These are phyloP conservation scores for Leccinum fuscescens DNA, from an alignment of 1,284 basidiomycete species.

Conservation along the genomic window DNA sequence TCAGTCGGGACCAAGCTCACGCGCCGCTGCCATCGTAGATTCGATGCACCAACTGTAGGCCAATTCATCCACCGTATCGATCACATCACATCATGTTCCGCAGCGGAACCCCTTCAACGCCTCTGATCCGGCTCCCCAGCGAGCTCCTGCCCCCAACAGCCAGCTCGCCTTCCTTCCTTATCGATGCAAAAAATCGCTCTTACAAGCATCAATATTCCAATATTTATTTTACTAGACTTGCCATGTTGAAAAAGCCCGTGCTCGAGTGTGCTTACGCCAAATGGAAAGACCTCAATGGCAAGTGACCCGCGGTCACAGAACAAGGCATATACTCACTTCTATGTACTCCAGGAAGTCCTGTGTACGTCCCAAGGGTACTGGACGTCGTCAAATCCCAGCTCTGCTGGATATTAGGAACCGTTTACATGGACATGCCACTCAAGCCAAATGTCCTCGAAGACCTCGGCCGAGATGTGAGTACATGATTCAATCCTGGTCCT, in stretches of 20 bases:
- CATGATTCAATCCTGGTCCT: background rate
- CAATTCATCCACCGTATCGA: background rate
- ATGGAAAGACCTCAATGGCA: slow-evolving; percentile 58
- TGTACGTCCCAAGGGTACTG: slow-evolving; percentile 80
- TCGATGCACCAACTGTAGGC: background rate
- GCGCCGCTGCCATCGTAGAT: background rate
- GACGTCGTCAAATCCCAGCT: slow-evolving; percentile 84
- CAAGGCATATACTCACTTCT: slow-evolving; percentile 11
- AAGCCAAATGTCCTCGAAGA: slow-evolving; percentile 98
- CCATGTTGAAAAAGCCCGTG: slow-evolving; percentile 61
- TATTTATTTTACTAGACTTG: slow-evolving; percentile 84
- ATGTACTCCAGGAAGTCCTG: slow-evolving; percentile 57
- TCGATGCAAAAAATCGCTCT: slow-evolving; percentile 55
- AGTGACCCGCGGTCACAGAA: slow-evolving; percentile 4
- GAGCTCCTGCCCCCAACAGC: slow-evolving; percentile 38
- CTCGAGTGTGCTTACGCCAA: slow-evolving; percentile 59
- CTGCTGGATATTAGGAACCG: slow-evolving; percentile 91
- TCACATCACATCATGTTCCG: background rate
- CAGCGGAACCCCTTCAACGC: slow-evolving; percentile 16
- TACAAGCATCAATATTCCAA: slow-evolving; percentile 92
- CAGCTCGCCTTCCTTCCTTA: slow-evolving; percentile 55
- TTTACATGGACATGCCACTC: slow-evolving; percentile 97
- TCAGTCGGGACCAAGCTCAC: too few relatives aligned
- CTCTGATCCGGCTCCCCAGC: slow-evolving; percentile 28
- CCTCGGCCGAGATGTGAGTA: slow-evolving; percentile 84